Percentiles rank a stretch among this genome's conserved stretches.
Conservation (phyloP, 2,329 filamentous ascomycete genomes). For the Aspergillus ibericus region DNA sequence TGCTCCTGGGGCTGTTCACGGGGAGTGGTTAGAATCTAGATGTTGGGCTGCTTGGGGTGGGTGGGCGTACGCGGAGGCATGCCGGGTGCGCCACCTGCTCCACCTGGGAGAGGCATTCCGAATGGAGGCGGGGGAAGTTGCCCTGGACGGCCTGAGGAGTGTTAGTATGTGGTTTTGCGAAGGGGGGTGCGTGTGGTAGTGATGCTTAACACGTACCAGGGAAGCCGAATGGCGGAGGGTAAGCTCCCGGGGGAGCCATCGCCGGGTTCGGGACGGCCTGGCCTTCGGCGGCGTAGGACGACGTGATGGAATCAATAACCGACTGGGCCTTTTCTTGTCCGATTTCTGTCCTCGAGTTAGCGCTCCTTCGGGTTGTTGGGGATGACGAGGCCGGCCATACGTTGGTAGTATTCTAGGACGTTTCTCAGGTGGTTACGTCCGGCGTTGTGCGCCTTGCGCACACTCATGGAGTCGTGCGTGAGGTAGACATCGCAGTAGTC, state of each 20-base stretch:
- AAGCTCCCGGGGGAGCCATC: conserved; percentile 60
- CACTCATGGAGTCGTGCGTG: conserved; percentile 99
- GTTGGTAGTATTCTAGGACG: conserved; percentile 97
- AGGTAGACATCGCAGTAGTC: conserved; percentile 99
- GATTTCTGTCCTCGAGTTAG: conserved; percentile 64
- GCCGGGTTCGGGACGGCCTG: conserved; percentile 84
- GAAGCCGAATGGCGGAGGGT: conserved; percentile 61
- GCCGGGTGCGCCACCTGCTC: conserved; percentile 40
- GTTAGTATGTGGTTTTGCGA: neutral
- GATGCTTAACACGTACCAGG: conserved; percentile 50
- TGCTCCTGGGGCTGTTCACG: conserved; percentile 52
- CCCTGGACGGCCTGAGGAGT: conserved; percentile 32
- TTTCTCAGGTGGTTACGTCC: conserved; percentile 96
- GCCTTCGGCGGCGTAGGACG: conserved; percentile 90
- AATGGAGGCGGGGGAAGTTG: conserved; percentile 60
- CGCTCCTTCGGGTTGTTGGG: neutral
- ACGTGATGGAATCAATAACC: conserved; percentile 97
- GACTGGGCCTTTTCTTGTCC: conserved; percentile 98
- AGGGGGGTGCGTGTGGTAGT: neutral
- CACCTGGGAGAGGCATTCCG: conserved; percentile 49
- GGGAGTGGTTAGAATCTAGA: conserved; percentile 11
- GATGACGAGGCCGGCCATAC: conserved; percentile 48
- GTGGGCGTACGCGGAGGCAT: conserved; percentile 56
- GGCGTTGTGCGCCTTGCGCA: conserved; percentile 97
- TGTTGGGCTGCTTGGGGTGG: neutral